A percentile compares a stretch with the other conserved stretches of the same genome.
phyloP scores from a whole-genome alignment of 192 early-diverging fungal genomes.

The Linnemannia elongata region DNA sequence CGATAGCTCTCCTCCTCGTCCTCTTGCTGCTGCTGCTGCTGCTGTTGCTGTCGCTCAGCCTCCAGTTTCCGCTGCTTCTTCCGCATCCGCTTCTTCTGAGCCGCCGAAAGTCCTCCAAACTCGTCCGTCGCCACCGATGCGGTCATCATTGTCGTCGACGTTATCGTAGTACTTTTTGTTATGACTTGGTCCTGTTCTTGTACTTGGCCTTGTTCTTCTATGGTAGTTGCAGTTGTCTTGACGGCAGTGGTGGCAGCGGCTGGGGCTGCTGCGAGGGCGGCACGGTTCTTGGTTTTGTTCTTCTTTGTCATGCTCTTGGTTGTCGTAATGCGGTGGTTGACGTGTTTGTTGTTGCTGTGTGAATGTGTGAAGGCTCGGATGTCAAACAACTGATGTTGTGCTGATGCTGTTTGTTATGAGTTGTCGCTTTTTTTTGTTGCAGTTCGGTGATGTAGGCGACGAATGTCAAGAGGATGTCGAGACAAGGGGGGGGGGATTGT shows the following conservation, averaged over 20 bases:
- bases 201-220: not conserved
- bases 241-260: not conserved
- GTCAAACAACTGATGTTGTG: too few relatives aligned
- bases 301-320: slow-evolving; percentile 20
- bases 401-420: too few relatives aligned
- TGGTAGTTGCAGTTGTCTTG: not conserved
- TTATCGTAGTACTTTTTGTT: not conserved
- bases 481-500: too few relatives aligned
- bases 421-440: too few relatives aligned
- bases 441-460: too few relatives aligned
- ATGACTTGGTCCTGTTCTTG: not conserved
- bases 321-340: too few relatives aligned
- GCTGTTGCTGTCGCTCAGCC: not conserved
- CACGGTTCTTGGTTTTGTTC: slow-evolving; percentile 22
- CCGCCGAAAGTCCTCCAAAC: not conserved
- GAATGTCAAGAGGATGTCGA: too few relatives aligned
- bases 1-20: not conserved
- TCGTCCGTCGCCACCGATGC: not conserved
- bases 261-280: not conserved
- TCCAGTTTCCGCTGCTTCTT: not conserved
- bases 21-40: not conserved
- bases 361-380: too few relatives aligned
- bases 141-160: not conserved
- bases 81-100: not conserved
- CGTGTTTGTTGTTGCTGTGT: not conserved